phyloP scores from a whole-genome alignment of 108 stramenopile genomes.

The Bacterosira constricta region DNA sequence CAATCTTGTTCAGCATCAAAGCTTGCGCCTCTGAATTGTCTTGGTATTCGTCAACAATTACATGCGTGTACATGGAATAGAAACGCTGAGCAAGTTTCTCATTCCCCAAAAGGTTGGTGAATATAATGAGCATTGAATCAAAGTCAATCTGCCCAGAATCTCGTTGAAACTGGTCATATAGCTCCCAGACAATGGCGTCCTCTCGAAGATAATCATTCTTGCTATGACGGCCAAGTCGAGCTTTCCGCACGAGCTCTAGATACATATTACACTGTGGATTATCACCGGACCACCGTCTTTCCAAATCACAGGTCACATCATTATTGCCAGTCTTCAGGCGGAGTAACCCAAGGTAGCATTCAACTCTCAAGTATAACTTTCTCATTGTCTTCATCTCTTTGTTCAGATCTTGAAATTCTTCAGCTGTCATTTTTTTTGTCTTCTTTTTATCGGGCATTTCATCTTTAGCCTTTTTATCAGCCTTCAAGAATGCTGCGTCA shows the following conservation, averaged over 20 bases:
- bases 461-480: background rate
- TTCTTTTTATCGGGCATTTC: no score
- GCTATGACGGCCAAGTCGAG: conserved; percentile 9
- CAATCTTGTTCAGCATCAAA: conserved; percentile 10
- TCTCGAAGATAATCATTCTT: conserved; percentile 16
- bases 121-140: conserved; percentile 12
- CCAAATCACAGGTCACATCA: no score
- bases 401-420: conserved; percentile 4
- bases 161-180: conserved; percentile 4
- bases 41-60: conserved; percentile 34
- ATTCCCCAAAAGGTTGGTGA: background rate
- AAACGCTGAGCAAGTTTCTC: conserved; percentile 1
- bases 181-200: conserved; percentile 8
- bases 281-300: no score
- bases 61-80: conserved; percentile 1
- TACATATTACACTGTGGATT: no score
- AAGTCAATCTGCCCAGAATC: conserved; percentile 8
- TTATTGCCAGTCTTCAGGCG: no score
- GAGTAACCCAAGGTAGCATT: no score
- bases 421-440: background rate
- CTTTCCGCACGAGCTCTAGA: conserved; percentile 8
- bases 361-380: background rate
- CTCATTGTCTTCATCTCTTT: conserved; percentile 4
- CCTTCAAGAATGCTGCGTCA: no score
- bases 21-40: conserved; percentile 15